Evolutionary conservation across 2,329 filamentous ascomycete genomes (phyloP).

Genomic region (Aspergillus flavus): DNA sequence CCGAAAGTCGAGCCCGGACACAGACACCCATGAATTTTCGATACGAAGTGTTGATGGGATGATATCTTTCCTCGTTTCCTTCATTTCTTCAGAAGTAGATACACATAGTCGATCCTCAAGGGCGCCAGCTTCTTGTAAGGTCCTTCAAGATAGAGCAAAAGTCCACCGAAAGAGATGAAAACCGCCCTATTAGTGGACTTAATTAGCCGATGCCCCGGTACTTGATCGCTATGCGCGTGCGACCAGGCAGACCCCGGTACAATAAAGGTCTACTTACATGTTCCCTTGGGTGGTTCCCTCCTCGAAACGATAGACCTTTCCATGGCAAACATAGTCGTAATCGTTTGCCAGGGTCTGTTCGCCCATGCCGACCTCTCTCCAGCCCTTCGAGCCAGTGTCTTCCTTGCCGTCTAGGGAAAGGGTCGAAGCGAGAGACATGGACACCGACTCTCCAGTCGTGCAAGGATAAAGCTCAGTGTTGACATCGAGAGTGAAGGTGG

Average conservation of each 20-base stretch:
- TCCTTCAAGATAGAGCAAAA: slow-evolving; percentile 87
- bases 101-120: slow-evolving; percentile 88
- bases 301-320: slow-evolving; percentile 56
- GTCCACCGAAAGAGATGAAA: slow-evolving; percentile 89
- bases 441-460: slow-evolving; percentile 71
- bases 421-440: slow-evolving; percentile 81
- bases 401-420: slow-evolving; percentile 86
- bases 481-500: slow-evolving; percentile 83
- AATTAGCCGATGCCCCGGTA: slow-evolving; percentile 11
- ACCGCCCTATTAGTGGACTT: slow-evolving; percentile 68
- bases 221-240: neutral
- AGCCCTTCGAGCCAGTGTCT: slow-evolving; percentile 66
- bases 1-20: slow-evolving; percentile 8
- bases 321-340: slow-evolving; percentile 56
- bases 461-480: slow-evolving; percentile 91
- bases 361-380: slow-evolving; percentile 70
- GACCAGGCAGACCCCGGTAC: neutral
- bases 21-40: slow-evolving; percentile 3
- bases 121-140: slow-evolving; percentile 95
- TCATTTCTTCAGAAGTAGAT: slow-evolving; percentile 90
- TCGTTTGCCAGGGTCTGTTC: slow-evolving; percentile 58
- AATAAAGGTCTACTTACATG: slow-evolving; percentile 66
- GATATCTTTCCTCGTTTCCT: slow-evolving; percentile 5
- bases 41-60: slow-evolving; percentile 6
- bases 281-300: slow-evolving; percentile 69